Evolutionary conservation across 2,329 filamentous ascomycete species (phyloP).

Genomic region (Periglandula ipomoeae): DNA sequence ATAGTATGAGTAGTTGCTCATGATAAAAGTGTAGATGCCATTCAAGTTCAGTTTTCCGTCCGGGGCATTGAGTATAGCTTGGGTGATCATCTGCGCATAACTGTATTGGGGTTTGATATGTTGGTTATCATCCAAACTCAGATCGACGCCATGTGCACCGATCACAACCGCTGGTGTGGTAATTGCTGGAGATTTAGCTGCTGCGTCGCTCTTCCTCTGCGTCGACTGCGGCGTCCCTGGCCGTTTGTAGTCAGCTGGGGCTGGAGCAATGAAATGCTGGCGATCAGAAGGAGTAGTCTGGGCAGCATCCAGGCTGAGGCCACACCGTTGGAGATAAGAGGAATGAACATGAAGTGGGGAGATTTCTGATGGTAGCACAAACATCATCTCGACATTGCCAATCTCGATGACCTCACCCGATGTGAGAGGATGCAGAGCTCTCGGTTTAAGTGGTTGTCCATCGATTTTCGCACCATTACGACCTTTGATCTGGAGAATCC

Average conservation of each 20-base stretch:
- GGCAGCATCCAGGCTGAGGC: constrained; percentile 31
- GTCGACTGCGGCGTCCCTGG: constrained; percentile 51
- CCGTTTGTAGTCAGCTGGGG: constrained; percentile 50
- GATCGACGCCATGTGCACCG: constrained; percentile 52
- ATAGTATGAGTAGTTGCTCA: constrained; percentile 86
- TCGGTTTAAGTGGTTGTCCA: constrained; percentile 59
- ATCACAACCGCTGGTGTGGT: constrained; percentile 29
- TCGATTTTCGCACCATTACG: constrained; percentile 87
- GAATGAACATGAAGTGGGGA: constrained; percentile 58
- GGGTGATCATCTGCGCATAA: constrained; percentile 94
- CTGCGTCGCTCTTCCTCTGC: constrained; percentile 17
- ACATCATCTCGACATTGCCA: constrained; percentile 94
- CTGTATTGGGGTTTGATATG: constrained; percentile 94
- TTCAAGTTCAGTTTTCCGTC: constrained; percentile 86
- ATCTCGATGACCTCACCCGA: constrained; percentile 91
- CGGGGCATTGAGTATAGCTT: constrained; percentile 79
- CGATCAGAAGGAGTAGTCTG: constrained; percentile 20
- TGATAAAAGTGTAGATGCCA: constrained; percentile 92
- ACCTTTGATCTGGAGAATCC: constrained; percentile 81
- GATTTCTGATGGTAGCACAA: constrained; percentile 75
- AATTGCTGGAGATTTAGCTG: constrained; percentile 22
- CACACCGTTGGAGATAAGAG: constrained; percentile 60
- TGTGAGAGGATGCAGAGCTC: constrained; percentile 55
- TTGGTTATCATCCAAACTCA: constrained; percentile 73
- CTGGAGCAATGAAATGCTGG: constrained; percentile 46